Percentiles rank a stretch among this genome's conserved stretches.
phyloP scores from a whole-genome alignment of 805 yeast species.

The Saccharomycopsis lassenensis region DNA sequence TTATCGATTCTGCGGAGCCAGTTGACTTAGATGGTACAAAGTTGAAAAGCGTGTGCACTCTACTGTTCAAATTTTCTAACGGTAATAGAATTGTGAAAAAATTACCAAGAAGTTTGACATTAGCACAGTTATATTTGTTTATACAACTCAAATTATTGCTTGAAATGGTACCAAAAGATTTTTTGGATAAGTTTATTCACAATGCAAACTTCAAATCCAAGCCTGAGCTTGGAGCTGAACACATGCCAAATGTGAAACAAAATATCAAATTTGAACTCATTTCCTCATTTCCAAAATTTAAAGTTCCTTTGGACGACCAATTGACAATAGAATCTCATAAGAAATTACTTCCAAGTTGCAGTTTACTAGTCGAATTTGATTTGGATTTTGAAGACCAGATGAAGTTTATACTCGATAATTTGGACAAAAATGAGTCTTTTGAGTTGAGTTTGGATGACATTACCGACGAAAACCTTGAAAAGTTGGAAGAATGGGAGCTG shows the following conservation, averaged over 20 bases:
- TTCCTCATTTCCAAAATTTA: slow-evolving; percentile 52
- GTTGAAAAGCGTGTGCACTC: slow-evolving; percentile 26
- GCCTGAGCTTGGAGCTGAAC: too few relatives aligned
- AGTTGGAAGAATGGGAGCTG: too few relatives aligned
- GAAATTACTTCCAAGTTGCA: slow-evolving; percentile 64
- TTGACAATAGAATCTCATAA: slow-evolving; percentile 29
- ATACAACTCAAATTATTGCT: slow-evolving; percentile 22
- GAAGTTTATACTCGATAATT: slow-evolving; percentile 24
- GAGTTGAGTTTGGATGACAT: slow-evolving; percentile 7
- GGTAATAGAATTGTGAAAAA: slow-evolving; percentile 40
- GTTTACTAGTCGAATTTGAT: slow-evolving; percentile 40
- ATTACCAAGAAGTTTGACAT: slow-evolving; percentile 29
- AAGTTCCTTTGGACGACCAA: slow-evolving; percentile 28
- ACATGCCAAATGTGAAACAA: too few relatives aligned
- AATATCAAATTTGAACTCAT: slow-evolving; percentile 36
- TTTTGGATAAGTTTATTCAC: neutral
- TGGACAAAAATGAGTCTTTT: slow-evolving; percentile 19
- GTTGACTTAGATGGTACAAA: neutral
- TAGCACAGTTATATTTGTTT: slow-evolving; percentile 39
- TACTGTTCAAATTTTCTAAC: slow-evolving; percentile 45
- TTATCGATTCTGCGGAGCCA: too few relatives aligned
- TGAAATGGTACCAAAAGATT: neutral
- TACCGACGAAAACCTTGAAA: slow-evolving; percentile 5
- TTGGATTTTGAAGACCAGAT: slow-evolving; percentile 24
- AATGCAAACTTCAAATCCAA: neutral